Conservation (phyloP, 2,329 filamentous ascomycete genomes). For the Colletotrichum camelliae region DNA sequence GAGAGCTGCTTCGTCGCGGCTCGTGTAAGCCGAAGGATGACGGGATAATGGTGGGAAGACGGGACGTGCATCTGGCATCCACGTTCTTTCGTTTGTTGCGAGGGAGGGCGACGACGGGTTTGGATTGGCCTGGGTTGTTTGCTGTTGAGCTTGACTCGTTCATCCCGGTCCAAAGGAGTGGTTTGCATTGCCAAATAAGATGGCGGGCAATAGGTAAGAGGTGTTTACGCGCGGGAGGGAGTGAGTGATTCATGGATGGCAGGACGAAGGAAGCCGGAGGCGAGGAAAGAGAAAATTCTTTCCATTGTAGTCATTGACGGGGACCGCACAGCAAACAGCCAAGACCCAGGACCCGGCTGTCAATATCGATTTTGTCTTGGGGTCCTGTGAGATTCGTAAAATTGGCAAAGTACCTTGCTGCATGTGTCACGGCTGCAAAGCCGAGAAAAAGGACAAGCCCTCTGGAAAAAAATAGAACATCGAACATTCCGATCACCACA, state of each 20-base stretch:
- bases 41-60: background rate
- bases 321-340: background rate
- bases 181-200: constrained; percentile 2
- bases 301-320: background rate
- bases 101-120: constrained; percentile 6
- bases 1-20: background rate
- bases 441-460: constrained; percentile 1
- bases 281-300: background rate
- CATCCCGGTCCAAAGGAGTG: background rate
- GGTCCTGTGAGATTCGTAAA: background rate
- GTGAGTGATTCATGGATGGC: background rate
- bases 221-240: background rate
- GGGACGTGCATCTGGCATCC: background rate
- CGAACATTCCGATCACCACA: constrained; percentile 21
- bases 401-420: background rate
- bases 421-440: constrained; percentile 13
- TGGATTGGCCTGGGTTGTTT: constrained; percentile 5
- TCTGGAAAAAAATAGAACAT: background rate
- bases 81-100: background rate
- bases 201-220: background rate
- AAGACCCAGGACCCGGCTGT: background rate
- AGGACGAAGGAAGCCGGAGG: background rate
- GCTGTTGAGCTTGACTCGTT: constrained; percentile 11
- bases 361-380: background rate
- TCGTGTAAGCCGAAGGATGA: constrained; percentile 1